Percentiles rank a stretch among this genome's conserved stretches.
Evolutionary conservation across 306 rosid species (phyloP).

Genomic region (Mucuna pruriens): DNA sequence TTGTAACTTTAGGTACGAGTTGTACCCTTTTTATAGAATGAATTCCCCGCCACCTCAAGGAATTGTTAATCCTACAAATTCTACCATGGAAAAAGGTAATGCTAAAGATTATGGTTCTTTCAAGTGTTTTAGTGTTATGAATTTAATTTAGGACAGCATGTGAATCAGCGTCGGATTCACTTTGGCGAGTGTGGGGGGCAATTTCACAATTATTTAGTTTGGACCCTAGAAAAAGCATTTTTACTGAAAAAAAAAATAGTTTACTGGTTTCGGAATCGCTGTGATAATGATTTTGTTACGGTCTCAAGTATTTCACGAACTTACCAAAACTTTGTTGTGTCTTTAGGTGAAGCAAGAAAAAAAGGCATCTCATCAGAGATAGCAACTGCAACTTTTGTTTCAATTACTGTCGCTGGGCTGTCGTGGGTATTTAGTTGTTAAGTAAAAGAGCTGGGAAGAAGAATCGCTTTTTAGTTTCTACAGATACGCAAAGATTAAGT

Average conservation of each 20-base stretch:
- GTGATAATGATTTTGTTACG: background rate
- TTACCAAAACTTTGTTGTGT: background rate
- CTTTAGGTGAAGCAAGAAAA: slow-evolving; percentile 5
- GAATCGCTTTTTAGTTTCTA: background rate
- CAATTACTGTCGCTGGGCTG: slow-evolving; percentile 16
- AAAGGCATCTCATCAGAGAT: background rate
- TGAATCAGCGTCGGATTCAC: too few relatives aligned
- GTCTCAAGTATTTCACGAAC: background rate
- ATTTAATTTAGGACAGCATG: background rate
- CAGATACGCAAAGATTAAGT: background rate
- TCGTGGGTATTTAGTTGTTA: slow-evolving; percentile 27
- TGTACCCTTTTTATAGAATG: slow-evolving; percentile 32
- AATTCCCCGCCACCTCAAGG: slow-evolving; percentile 5
- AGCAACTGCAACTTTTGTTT: slow-evolving; percentile 29
- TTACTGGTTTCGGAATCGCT: background rate
- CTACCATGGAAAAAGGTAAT: background rate
- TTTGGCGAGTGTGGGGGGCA: too few relatives aligned
- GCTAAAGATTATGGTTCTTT: background rate
- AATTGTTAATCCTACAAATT: background rate
- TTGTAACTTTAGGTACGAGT: slow-evolving; percentile 36
- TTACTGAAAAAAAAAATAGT: background rate
- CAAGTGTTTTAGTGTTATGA: background rate
- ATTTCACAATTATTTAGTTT: too few relatives aligned
- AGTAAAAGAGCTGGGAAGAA: slow-evolving; percentile 13
- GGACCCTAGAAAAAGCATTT: too few relatives aligned